Conservation (phyloP, 305 asterid species). For the Solanum hybrid region DNA sequence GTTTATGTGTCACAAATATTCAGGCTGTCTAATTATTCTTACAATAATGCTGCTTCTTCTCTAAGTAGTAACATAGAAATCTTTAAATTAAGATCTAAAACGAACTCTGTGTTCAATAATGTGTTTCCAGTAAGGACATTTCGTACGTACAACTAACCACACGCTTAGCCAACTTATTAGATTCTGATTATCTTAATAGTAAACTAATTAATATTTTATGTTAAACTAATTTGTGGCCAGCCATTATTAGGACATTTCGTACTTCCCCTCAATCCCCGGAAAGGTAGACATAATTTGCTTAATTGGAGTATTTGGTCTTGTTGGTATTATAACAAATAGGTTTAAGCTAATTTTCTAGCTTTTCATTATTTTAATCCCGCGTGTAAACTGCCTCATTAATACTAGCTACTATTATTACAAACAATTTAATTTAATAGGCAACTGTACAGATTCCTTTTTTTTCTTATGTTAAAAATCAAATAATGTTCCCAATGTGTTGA, state of each 20-base stretch:
- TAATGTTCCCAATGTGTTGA: constrained; percentile 5
- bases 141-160: background rate
- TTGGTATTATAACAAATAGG: background rate
- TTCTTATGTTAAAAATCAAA: background rate
- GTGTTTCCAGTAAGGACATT: background rate
- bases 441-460: background rate
- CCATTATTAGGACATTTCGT: background rate
- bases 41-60: background rate
- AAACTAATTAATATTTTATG: background rate
- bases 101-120: background rate
- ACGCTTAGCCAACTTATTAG: constrained; percentile 1
- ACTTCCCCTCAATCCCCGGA: background rate
- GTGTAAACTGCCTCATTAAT: background rate
- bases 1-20: background rate
- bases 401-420: background rate
- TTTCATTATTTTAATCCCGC: background rate
- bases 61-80: background rate
- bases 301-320: constrained; percentile 4
- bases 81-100: background rate
- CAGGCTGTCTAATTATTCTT: background rate
- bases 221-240: background rate
- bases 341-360: background rate
- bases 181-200: background rate
- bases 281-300: constrained; percentile 1
- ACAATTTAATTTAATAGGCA: background rate